Evolutionary conservation across 371 early-diverging fungal genomes (phyloP).

Genomic region (Blakeslea trispora): DNA sequence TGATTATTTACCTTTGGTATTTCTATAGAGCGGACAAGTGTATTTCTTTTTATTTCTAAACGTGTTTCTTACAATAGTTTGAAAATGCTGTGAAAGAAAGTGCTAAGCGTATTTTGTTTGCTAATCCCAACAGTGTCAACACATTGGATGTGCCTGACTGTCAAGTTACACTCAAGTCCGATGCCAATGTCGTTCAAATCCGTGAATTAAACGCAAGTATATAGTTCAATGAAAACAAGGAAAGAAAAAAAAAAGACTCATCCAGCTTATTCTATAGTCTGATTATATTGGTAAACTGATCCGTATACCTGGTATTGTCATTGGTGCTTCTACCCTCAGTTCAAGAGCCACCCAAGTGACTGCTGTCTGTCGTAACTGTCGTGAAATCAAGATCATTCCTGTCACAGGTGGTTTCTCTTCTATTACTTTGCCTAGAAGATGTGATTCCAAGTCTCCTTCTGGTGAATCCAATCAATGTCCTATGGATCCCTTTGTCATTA

Average conservation of each 20-base stretch:
- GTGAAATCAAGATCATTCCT: conserved; percentile 74
- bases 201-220: conserved; percentile 77
- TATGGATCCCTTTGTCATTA: conserved; percentile 94
- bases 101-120: conserved; percentile 66
- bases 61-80: too few relatives aligned
- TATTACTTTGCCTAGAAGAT: conserved; percentile 82
- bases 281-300: conserved; percentile 92
- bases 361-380: conserved; percentile 87
- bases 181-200: conserved; percentile 81
- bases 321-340: conserved; percentile 90
- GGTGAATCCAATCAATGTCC: conserved; percentile 63
- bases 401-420: conserved; percentile 89
- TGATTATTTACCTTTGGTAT: conserved; percentile 80
- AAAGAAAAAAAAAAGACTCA: not conserved
- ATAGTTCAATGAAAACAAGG: too few relatives aligned
- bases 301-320: conserved; percentile 96
- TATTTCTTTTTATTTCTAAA: too few relatives aligned
- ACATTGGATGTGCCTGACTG: conserved; percentile 69
- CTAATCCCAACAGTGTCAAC: conserved; percentile 41
- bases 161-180: conserved; percentile 87
- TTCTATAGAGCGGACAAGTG: not conserved
- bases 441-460: conserved; percentile 56
- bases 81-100: conserved; percentile 79
- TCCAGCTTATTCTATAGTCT: conserved; percentile 54
- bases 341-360: conserved; percentile 89